Conservation (phyloP, 768 basidiomycete species). For the Suillus variegatus region DNA sequence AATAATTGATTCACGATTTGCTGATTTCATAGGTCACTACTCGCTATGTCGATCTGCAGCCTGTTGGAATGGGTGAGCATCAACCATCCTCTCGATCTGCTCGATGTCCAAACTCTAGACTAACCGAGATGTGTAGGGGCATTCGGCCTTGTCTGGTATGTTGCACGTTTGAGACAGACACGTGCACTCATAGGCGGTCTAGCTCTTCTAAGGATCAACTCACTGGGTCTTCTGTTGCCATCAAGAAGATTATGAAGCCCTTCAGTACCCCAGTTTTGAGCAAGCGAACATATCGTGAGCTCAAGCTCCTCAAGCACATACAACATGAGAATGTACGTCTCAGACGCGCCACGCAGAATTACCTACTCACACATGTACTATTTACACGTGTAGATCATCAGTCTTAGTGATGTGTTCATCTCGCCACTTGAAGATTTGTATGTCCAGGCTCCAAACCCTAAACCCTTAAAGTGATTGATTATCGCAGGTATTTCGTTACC, state of each 20-base stretch:
- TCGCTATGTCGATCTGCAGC: constrained; percentile 98
- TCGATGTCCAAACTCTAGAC: constrained; percentile 17
- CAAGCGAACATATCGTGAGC: constrained; percentile 96
- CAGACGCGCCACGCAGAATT: background rate
- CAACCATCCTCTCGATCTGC: constrained; percentile 11
- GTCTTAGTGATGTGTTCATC: constrained; percentile 97
- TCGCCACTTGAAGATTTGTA: constrained; percentile 98
- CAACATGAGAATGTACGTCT: constrained; percentile 91
- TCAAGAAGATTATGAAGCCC: constrained; percentile 99
- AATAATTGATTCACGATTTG: constrained; percentile 21
- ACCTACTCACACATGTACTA: background rate
- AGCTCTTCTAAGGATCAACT: constrained; percentile 96
- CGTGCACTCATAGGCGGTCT: constrained; percentile 17
- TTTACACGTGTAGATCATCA: constrained; percentile 76
- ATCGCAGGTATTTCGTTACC: constrained; percentile 92
- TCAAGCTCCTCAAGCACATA: constrained; percentile 97
- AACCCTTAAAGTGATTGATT: constrained; percentile 3
- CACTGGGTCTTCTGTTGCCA: constrained; percentile 90
- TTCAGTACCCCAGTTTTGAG: constrained; percentile 98
- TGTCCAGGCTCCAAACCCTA: constrained; percentile 30
- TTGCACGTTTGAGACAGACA: constrained; percentile 9
- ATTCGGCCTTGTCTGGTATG: constrained; percentile 96
- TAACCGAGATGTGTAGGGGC: constrained; percentile 59
- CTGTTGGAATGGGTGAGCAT: constrained; percentile 94
- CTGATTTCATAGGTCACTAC: constrained; percentile 77